A percentile compares a stretch with the other conserved stretches of the same genome.
phyloP scores from a whole-genome alignment of 352 stramenopile genomes.

The Pythium aquatile region DNA sequence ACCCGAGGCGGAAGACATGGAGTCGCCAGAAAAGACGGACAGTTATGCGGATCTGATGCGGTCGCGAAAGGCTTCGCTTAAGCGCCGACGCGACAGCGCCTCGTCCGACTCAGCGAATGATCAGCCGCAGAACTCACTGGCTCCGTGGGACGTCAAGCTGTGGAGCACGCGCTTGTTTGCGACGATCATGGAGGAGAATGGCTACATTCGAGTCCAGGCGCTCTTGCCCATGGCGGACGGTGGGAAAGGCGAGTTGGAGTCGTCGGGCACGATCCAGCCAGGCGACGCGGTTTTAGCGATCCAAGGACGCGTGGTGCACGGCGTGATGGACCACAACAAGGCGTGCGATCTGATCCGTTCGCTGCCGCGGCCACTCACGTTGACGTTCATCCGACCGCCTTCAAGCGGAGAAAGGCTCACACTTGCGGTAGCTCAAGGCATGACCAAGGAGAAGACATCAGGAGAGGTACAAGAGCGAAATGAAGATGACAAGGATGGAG shows the following conservation, averaged over 20 bases:
- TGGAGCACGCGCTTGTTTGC: slow-evolving; percentile 67
- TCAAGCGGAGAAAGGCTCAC: neutral
- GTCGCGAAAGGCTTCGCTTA: slow-evolving; percentile 17
- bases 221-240: slow-evolving; percentile 50
- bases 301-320: slow-evolving; percentile 28
- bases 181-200: slow-evolving; percentile 56
- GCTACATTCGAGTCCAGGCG: slow-evolving; percentile 52
- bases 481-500: neutral
- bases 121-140: neutral
- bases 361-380: slow-evolving; percentile 37
- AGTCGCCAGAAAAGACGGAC: neutral
- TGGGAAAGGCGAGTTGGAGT: slow-evolving; percentile 56
- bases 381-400: slow-evolving; percentile 36
- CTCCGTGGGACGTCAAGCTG: slow-evolving; percentile 36
- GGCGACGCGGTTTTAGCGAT: slow-evolving; percentile 63
- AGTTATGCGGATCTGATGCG: slow-evolving; percentile 19
- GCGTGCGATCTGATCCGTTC: slow-evolving; percentile 54
- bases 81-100: slow-evolving; percentile 18
- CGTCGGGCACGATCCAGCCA: slow-evolving; percentile 41
- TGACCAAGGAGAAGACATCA: neutral
- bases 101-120: slow-evolving; percentile 4
- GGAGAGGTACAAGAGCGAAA: neutral
- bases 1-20: neutral
- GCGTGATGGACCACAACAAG: slow-evolving; percentile 36
- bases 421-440: neutral